Evolutionary conservation across 306 rosid genomes (phyloP).

Genomic region (Vigna trinervia): DNA sequence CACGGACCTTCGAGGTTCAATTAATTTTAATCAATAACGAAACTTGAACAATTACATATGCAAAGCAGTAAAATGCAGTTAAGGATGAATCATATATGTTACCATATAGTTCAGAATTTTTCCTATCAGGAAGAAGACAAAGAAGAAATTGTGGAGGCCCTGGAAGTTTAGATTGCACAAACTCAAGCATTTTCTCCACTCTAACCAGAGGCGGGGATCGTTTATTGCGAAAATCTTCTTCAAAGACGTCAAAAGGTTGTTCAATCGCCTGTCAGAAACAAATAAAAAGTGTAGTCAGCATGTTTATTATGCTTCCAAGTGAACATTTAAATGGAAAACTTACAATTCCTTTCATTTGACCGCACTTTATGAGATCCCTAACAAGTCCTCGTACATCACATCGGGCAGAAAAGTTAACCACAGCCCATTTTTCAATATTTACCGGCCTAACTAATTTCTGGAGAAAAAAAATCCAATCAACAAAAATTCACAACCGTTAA

Average conservation of each 20-base stretch:
- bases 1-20: conserved; percentile 72
- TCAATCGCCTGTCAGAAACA: conserved; percentile 57
- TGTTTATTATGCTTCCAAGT: neutral
- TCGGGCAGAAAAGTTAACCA: conserved; percentile 86
- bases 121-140: conserved; percentile 89
- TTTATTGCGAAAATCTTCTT: conserved; percentile 65
- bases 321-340: conserved; percentile 40
- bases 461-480: neutral
- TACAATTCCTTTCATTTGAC: conserved; percentile 83
- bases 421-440: conserved; percentile 74
- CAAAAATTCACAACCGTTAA: neutral
- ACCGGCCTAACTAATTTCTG: conserved; percentile 76
- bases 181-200: conserved; percentile 87
- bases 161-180: conserved; percentile 67
- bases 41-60: neutral
- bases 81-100: neutral
- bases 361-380: conserved; percentile 69
- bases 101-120: conserved; percentile 95
- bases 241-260: conserved; percentile 62
- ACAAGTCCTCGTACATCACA: conserved; percentile 71
- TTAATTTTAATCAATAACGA: neutral
- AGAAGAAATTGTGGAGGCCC: conserved; percentile 77
- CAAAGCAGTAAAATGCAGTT: neutral
- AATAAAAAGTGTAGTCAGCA: conserved; percentile 1
- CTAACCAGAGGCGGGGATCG: conserved; percentile 83